phyloP scores from a whole-genome alignment of 228 moss, liverwort and hornwort genomes.

The Sphagnum fallax region DNA sequence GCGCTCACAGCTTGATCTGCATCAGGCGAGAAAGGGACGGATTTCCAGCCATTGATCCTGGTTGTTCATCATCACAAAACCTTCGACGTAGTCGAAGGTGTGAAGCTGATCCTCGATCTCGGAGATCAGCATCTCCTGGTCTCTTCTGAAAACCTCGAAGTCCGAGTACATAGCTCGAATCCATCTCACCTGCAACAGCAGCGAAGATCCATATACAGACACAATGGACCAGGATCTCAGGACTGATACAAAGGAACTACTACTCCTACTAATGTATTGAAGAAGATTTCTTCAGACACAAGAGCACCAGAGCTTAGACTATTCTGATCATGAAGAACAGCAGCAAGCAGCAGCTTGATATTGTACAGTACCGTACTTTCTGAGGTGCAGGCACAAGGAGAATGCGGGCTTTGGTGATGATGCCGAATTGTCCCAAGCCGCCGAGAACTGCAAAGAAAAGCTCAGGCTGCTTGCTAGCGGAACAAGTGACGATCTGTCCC shows the following conservation, averaged over 20 bases:
- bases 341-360: no score
- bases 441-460: constrained; percentile 74
- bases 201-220: no score
- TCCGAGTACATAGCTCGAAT: constrained; percentile 61
- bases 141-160: constrained; percentile 40
- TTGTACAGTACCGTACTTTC: constrained; percentile 14
- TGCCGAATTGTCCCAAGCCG: constrained; percentile 83
- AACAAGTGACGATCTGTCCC: constrained; percentile 58
- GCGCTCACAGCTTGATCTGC: neutral
- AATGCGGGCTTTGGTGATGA: constrained; percentile 80
- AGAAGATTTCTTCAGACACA: no score
- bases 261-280: no score
- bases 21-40: constrained; percentile 51
- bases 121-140: constrained; percentile 46
- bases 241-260: no score
- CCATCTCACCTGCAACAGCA: constrained; percentile 43
- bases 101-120: constrained; percentile 7
- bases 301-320: no score
- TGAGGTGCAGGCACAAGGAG: constrained; percentile 47
- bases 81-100: constrained; percentile 73
- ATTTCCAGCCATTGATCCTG: constrained; percentile 55
- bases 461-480: constrained; percentile 34
- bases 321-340: no score
- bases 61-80: constrained; percentile 73
- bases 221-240: no score